Conservation (phyloP, 345 rosid species). For the Bruguiera gymnorhiza region DNA sequence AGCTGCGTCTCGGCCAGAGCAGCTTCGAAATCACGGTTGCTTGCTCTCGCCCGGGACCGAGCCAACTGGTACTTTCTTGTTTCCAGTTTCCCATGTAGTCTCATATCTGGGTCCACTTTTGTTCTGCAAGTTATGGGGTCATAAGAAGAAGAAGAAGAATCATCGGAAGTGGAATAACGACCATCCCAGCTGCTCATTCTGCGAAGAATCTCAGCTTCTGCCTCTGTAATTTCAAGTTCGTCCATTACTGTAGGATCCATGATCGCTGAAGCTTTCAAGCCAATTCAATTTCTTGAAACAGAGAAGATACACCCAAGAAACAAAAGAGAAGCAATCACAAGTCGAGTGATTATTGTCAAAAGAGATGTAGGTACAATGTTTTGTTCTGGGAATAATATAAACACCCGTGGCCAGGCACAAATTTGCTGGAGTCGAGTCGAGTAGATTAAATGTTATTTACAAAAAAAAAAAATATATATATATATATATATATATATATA, state of each 20-base stretch:
- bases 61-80: conserved; percentile 1
- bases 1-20: not conserved
- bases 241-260: not conserved
- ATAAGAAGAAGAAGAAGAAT: not conserved
- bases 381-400: no score
- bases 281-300: no score
- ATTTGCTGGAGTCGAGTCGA: no score
- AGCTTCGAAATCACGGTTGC: not conserved
- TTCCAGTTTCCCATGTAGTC: not conserved
- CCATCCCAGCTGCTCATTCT: not conserved
- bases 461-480: no score
- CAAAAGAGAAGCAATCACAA: no score
- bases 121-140: not conserved
- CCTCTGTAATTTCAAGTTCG: not conserved
- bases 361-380: no score
- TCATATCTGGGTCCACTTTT: not conserved
- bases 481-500: no score
- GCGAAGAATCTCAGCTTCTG: conserved; percentile 5
- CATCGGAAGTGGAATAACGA: not conserved
- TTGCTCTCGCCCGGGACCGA: not conserved
- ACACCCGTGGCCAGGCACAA: no score
- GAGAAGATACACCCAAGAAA: no score
- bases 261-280: no score
- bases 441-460: no score
- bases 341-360: no score